Evolutionary conservation across 2,329 filamentous ascomycete species (phyloP), one percentile per base, ranked within the genome.

Genomic region (Ilyonectria mors-panacis): DNA sequence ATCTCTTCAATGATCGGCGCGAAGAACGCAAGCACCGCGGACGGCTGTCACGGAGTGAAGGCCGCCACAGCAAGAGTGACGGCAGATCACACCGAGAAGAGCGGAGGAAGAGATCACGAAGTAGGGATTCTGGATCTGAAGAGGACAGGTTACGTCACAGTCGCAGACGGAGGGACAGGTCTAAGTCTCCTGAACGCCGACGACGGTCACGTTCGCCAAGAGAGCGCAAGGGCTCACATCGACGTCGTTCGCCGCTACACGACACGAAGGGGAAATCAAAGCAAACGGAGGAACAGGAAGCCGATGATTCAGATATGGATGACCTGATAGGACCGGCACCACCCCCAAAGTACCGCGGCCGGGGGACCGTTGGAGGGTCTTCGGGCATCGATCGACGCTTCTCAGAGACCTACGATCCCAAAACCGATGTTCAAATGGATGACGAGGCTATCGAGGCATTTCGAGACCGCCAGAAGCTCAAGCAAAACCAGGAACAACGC

Each of bases 311-410:
- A 0, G 93, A 97, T 77, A 82, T 94, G 4, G 91, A 94, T 63
- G 89, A 92, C 4, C 83, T 95, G 21, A 91, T 97, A 37, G 95
- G 94, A 0, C 94, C 94, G 1, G 90, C 88, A 9, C 90, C 91
- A 30, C 86, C 85, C 21, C 81, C 83, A 4, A 80, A 69, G 50
- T 75, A 76, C 55, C 90, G 93, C 30, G 94, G 94, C 10, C 89
- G 94, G 44, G 94, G 94, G 42, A 88, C 88, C 15, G 85, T 88
- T 44, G 83, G 86, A 5, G 86, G 86, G 1, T 80, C 83, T 6
- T 91, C 90, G 28, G 90, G 88, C 10, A 97, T 98, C 71, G 94
- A 98, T 76, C 85, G 87, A 26, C 93, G 93, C 59, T 98, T 98
- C 79, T 91, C 92, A 1, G 83, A 89, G 1, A 87, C 84, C 56